Base-by-base conservation (phyloP, 2,329 filamentous ascomycete species). In the Calonectria ilicicola region DNA sequence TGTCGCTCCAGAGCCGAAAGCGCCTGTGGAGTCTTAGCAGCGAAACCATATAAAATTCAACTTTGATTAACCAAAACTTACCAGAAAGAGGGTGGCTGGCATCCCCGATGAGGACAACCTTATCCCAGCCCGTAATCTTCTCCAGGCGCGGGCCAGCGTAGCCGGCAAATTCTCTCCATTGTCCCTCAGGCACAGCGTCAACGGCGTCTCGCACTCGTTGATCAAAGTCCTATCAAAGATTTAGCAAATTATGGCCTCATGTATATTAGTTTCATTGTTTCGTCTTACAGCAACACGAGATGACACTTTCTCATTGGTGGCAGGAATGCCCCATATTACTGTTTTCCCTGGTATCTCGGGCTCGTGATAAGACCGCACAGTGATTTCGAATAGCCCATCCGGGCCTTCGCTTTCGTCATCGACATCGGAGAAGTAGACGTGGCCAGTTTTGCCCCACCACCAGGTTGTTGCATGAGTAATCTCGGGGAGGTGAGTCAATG, bases 391-490 rank as follows among this genome's bases (percentile, higher is more conserved):
- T n/a, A 44, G 44, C 27, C 46, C 46, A 15, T 66, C 64, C 17
- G 29, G 9, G 2, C 23, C n/a, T 15, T 66, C 64, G 19, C 7
- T 56, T 17, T 66, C 64, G 21, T 66, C 64, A 19, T 66, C 64
- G 9, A 66, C 64, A 6, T 66, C 64, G n/a, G 64, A 66, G 21
- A 66, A 66, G 23, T 66, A 66, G 26, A 42, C n/a, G 17, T 66
- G 64, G 23, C 64, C 64, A 23, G 29, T 38, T 6, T 66, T 47
- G 44, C 64, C 64, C 64, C 64, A 66, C 64, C 64, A 66, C 64
- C 64, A 66, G 2, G 64, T 38, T 21, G 64, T 66, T 6, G 47
- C n/a, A 32, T 56, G 23, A 12, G 38, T 56, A 17, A 66, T 66
- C n/a, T 66, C 64, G 2, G 64, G 64, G 5, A 66, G n/a, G 47